Conservation (phyloP, 2,329 filamentous ascomycete genomes). For the Daldinia sp. region DNA sequence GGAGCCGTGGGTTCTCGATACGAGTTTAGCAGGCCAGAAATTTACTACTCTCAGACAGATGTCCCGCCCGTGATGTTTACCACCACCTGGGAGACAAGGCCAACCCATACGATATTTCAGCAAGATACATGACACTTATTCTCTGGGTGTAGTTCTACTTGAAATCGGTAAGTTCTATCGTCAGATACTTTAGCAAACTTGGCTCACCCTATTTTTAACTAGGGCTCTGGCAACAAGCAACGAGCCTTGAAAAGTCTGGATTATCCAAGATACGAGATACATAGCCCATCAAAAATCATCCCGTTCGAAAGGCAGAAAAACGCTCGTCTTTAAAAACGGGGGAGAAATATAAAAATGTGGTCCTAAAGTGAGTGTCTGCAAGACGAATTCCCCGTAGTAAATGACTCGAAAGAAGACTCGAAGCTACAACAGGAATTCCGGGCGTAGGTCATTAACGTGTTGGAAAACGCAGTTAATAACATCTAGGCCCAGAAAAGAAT, state of each 20-base stretch:
- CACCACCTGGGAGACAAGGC: conserved; percentile 19
- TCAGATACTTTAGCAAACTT: not conserved
- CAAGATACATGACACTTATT: conserved; percentile 19
- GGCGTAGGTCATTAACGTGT: conserved; percentile 3
- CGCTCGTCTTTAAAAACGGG: conserved; percentile 19
- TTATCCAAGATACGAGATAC: conserved; percentile 18
- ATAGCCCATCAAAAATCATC: conserved; percentile 19
- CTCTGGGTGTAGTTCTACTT: conserved; percentile 14
- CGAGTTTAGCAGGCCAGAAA: conserved; percentile 19
- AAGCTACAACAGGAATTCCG: conserved; percentile 22
- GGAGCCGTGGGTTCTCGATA: conserved; percentile 18
- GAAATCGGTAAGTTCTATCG: conserved; percentile 14
- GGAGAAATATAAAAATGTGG: conserved; percentile 16
- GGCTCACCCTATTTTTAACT: not conserved
- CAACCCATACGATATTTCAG: conserved; percentile 10
- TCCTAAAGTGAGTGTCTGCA: conserved; percentile 14
- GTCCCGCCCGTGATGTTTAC: conserved; percentile 12
- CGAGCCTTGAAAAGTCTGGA: conserved; percentile 18
- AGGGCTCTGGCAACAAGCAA: conserved; percentile 22
- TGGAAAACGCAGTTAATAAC: conserved; percentile 19
- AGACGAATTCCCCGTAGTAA: conserved; percentile 7
- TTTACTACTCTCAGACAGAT: conserved; percentile 20
- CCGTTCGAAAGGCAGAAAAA: conserved; percentile 15
- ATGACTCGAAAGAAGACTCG: conserved; percentile 12
- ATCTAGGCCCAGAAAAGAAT: no score